phyloP scores from a whole-genome alignment of 257 asterid genomes.

The Haberlea rhodopensis region DNA sequence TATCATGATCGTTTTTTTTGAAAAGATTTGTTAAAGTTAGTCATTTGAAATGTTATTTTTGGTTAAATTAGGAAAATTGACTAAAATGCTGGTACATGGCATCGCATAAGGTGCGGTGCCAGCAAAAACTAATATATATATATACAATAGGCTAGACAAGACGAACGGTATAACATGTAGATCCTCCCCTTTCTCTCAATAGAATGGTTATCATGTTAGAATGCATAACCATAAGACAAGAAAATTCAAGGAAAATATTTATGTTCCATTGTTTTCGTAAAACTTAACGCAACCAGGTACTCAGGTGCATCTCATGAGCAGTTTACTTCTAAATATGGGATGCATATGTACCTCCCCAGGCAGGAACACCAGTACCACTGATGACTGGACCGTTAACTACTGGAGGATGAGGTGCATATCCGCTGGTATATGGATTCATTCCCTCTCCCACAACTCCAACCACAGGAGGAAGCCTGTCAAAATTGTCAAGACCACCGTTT shows the following conservation, averaged over 20 bases:
- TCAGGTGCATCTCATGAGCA: conserved; percentile 21
- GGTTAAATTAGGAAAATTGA: no score
- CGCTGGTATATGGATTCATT: conserved; percentile 37
- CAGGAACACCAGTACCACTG: conserved; percentile 24
- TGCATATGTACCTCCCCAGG: conserved; percentile 40
- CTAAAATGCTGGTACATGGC: no score
- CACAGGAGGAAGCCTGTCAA: conserved; percentile 28
- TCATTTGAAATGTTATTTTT: no score
- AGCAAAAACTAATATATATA: no score
- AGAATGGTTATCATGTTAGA: neutral
- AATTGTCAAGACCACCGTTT: conserved; percentile 33
- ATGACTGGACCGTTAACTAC: conserved; percentile 15
- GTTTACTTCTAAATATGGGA: conserved; percentile 33
- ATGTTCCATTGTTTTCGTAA: no score
- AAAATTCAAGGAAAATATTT: conserved; percentile 6
- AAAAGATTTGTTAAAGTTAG: no score
- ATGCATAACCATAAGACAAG: no score
- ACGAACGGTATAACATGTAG: neutral
- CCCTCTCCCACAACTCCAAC: conserved; percentile 35
- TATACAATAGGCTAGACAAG: neutral
- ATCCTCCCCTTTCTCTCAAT: neutral
- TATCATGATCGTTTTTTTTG: no score
- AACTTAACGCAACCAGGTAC: neutral
- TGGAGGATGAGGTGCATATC: conserved; percentile 27
- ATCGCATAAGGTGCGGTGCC: no score